Base-by-base conservation (phyloP, 176 grass and related monocot species). In the Carex myosuroides region DNA sequence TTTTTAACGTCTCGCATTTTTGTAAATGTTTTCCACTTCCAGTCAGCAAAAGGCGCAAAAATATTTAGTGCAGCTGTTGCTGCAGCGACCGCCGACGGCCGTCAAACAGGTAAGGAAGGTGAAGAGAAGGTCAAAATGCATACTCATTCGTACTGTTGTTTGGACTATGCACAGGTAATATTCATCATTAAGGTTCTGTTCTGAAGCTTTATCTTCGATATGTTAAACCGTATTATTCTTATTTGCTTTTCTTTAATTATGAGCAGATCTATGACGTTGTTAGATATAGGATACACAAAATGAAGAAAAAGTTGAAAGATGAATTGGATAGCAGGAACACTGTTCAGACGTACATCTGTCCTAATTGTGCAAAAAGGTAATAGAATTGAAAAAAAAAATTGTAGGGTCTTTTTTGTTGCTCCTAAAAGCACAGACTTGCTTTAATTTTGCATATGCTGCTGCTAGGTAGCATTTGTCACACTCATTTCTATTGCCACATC, bases 221-320 rank as follows among this genome's bases (percentile, higher is more conserved):
- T 63, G 9, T 62, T 24, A 14, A 21, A 22, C 12, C 3, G 14
- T 29, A 6, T 66, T 42, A 0, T 80, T 54, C 39, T 37, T 55
- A 79, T 56, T 69, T 54, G 6, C 29, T 69, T 86, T 72, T 79
- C 20, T 33, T 37, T 17, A 58, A 39, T 26, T 26, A 61, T 44
- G 58, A 68, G 80, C 87, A 98, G 96, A 92, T 99, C 13, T 89
- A 70, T 86, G 96, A 99, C 83, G 93, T 99, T 55, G 89, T 99
- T 83, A 91, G 93, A 86, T 99, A 95, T 48, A 86, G 96, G 55
- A 90, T 99, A 83, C 93, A 92, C 85, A 87, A 93, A 83, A 95
- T 99, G 96, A 99, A 93, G 87, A 99, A 98, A 87, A 99, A 93
- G 69, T 68, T 95, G 67, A 95, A 93, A 88, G 96, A 95, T 92